Evolutionary conservation across 352 stramenopile species (phyloP).

Genomic region (Phytopythium helicoides): DNA sequence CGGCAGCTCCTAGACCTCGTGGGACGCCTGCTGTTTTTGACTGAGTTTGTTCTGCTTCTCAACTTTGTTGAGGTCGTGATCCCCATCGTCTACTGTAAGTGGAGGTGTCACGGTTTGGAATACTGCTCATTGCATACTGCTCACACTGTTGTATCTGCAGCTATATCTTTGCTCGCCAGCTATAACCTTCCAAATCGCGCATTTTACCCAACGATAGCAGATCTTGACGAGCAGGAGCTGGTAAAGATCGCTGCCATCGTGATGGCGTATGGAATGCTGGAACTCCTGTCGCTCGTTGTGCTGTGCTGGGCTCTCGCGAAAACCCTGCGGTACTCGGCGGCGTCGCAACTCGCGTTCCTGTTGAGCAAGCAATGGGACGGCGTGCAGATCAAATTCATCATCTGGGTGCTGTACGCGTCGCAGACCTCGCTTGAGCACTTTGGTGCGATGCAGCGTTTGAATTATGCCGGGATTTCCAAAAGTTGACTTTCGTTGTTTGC

Average conservation of each 20-base stretch:
- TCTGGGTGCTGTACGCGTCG: slow-evolving; percentile 41
- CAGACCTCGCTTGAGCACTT: slow-evolving; percentile 28
- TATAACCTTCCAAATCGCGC: background rate
- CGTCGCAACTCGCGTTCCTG: slow-evolving; percentile 36
- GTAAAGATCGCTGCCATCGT: slow-evolving; percentile 8
- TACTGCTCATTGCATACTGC: background rate
- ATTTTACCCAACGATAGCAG: background rate
- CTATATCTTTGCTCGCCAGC: background rate
- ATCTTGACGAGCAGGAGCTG: slow-evolving; percentile 3
- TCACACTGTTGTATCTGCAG: background rate
- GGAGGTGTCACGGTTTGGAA: too few species aligned
- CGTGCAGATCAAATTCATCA: slow-evolving; percentile 32
- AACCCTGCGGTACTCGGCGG: slow-evolving; percentile 18
- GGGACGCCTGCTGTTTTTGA: slow-evolving; percentile 30
- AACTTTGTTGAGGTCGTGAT: slow-evolving; percentile 44
- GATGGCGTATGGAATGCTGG: slow-evolving; percentile 12
- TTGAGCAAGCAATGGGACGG: slow-evolving; percentile 25
- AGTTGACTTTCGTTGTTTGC: too few species aligned
- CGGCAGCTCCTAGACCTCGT: slow-evolving; percentile 14
- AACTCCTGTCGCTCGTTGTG: slow-evolving; percentile 13
- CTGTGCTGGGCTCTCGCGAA: slow-evolving; percentile 14
- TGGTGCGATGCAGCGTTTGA: too few species aligned
- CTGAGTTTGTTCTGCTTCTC: slow-evolving; percentile 40
- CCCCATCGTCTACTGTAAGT: slow-evolving; percentile 37
- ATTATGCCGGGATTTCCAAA: too few species aligned